phyloP scores from a whole-genome alignment of 345 rosid species.

The Arabis hirsuta region DNA sequence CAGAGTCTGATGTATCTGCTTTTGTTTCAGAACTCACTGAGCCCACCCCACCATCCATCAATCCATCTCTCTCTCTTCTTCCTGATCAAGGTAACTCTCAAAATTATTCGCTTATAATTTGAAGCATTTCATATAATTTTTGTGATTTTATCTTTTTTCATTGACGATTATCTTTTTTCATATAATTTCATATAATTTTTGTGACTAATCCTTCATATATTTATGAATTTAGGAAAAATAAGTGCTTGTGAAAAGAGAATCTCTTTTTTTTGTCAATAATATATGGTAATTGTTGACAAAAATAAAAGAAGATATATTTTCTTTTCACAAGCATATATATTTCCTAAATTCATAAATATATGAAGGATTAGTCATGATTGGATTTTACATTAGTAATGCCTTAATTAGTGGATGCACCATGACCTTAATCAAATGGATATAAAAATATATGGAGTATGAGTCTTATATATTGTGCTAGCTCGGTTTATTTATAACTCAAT shows the following conservation, averaged over 20 bases:
- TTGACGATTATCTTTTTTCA: background rate
- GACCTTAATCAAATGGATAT: constrained; percentile 3
- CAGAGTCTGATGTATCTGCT: constrained; percentile 44
- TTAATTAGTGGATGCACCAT: constrained; percentile 14
- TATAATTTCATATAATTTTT: background rate
- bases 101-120: background rate
- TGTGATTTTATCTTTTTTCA: constrained; percentile 5
- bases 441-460: background rate
- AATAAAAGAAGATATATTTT: background rate
- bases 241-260: constrained; percentile 4
- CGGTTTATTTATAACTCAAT: background rate
- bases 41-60: constrained; percentile 6
- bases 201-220: background rate
- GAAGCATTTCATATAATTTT: background rate
- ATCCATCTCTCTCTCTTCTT: constrained; percentile 26
- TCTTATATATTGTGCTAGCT: background rate
- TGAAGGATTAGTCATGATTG: background rate
- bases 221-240: too few species aligned
- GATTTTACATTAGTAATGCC: constrained; percentile 1
- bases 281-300: too few species aligned
- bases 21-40: constrained; percentile 44
- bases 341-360: too few species aligned
- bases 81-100: constrained; percentile 29
- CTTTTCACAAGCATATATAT: background rate
- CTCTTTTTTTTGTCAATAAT: too few species aligned